A percentile compares a stretch with the other conserved stretches of the same genome.
Conservation (phyloP, 805 yeast species). For the Spathaspora girioi region DNA sequence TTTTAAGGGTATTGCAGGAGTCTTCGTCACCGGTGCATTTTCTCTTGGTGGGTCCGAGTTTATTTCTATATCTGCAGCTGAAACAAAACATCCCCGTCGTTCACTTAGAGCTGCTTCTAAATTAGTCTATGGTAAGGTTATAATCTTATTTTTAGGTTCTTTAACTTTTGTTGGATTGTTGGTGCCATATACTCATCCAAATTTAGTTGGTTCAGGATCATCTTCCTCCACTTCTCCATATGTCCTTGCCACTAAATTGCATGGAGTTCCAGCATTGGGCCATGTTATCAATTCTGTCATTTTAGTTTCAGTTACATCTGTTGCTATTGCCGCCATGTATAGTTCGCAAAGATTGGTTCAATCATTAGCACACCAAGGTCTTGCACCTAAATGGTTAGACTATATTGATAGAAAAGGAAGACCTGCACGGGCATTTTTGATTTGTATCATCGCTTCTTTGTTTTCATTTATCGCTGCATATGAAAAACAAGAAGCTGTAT, state of each 20-base stretch:
- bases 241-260: constrained; percentile 38
- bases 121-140: constrained; percentile 35
- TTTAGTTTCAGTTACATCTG: constrained; percentile 38
- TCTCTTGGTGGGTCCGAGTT: constrained; percentile 41
- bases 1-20: constrained; percentile 38
- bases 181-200: constrained; percentile 31
- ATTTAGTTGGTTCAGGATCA: constrained; percentile 32
- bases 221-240: constrained; percentile 38
- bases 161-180: constrained; percentile 36
- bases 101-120: constrained; percentile 40
- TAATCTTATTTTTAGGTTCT: constrained; percentile 37
- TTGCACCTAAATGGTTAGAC: constrained; percentile 36
- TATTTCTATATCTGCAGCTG: constrained; percentile 36
- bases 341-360: constrained; percentile 40
- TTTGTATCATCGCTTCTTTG: constrained; percentile 32
- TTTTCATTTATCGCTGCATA: constrained; percentile 41
- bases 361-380: constrained; percentile 39
- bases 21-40: constrained; percentile 38
- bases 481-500: constrained; percentile 33
- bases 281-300: constrained; percentile 41
- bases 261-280: constrained; percentile 35
- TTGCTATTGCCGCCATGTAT: constrained; percentile 40
- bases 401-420: constrained; percentile 40
- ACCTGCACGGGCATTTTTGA: constrained; percentile 35
- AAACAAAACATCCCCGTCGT: constrained; percentile 33